phyloP scores from a whole-genome alignment of 305 asterid species.

The Coffea humblotiana region DNA sequence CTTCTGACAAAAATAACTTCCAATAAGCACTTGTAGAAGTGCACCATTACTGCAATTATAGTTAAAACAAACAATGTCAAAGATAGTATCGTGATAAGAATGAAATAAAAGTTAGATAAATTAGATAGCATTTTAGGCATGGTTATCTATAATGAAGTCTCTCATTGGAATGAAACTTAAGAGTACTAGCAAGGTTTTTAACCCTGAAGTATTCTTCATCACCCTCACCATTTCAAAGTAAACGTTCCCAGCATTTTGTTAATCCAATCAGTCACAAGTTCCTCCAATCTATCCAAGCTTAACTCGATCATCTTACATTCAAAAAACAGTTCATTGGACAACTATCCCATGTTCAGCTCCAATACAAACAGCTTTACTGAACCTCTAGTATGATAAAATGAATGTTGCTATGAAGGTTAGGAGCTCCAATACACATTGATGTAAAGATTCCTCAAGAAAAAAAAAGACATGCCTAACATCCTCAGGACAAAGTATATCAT shows the following conservation, averaged over 20 bases:
- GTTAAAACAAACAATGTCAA: not conserved
- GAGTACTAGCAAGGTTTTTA: not conserved
- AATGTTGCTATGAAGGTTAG: not conserved
- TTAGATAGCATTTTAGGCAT: not conserved
- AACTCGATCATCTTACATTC: not conserved
- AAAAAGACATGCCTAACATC: not conserved
- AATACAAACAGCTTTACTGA: too few species aligned
- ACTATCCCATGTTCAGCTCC: slow-evolving; percentile 1
- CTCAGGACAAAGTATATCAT: not conserved
- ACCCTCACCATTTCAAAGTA: not conserved
- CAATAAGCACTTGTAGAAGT: slow-evolving; percentile 87
- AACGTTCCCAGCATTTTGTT: not conserved
- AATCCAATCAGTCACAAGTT: not conserved
- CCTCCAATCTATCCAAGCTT: not conserved
- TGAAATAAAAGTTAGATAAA: not conserved
- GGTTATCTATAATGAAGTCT: not conserved
- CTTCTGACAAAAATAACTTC: slow-evolving; percentile 91
- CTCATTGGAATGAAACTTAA: too few species aligned
- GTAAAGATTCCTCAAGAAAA: not conserved
- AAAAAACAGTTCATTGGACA: not conserved
- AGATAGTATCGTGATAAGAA: not conserved
- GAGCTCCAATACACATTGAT: not conserved
- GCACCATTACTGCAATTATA: slow-evolving; percentile 88
- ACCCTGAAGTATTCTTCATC: too few species aligned
- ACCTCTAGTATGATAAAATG: not conserved